phyloP scores from a whole-genome alignment of 2,329 filamentous ascomycete species.

The Xylaria sp. region DNA sequence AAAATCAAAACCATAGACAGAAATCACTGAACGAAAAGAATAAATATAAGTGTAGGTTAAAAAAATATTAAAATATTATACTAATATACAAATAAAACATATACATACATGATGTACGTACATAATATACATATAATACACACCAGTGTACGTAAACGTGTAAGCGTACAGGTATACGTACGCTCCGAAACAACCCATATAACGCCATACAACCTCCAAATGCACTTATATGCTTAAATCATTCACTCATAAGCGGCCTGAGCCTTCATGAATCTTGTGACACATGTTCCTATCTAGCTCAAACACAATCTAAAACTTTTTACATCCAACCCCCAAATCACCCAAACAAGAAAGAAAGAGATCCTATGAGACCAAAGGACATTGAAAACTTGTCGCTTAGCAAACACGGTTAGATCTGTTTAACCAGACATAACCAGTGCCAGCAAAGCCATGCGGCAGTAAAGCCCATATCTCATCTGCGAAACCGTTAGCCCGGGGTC shows the following conservation, averaged over 20 bases:
- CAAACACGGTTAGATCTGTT: conserved; percentile 30
- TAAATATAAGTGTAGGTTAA: background rate
- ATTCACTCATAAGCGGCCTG: conserved; percentile 52
- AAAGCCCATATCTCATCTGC: conserved; percentile 97
- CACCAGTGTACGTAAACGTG: conserved; percentile 33
- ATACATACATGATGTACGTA: conserved; percentile 36
- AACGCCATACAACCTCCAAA: conserved; percentile 33
- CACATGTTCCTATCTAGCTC: conserved; percentile 48
- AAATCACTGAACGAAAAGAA: background rate
- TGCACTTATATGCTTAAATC: conserved; percentile 43
- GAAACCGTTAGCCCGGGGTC: conserved; percentile 55
- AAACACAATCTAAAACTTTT: conserved; percentile 40
- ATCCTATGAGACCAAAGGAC: conserved; percentile 11
- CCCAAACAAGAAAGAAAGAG: conserved; percentile 9
- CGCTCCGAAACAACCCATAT: conserved; percentile 32
- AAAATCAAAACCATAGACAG: background rate
- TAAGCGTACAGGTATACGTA: conserved; percentile 38
- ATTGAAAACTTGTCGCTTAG: background rate
- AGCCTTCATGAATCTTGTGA: conserved; percentile 47
- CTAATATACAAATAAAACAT: conserved; percentile 27
- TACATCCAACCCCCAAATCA: conserved; percentile 35
- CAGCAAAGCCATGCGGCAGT: conserved; percentile 96
- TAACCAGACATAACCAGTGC: conserved; percentile 82
- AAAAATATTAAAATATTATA: conserved; percentile 32
- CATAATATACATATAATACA: conserved; percentile 34